Conservation (phyloP, 805 yeast genomes). For the Starmerella ratchasimensis region DNA sequence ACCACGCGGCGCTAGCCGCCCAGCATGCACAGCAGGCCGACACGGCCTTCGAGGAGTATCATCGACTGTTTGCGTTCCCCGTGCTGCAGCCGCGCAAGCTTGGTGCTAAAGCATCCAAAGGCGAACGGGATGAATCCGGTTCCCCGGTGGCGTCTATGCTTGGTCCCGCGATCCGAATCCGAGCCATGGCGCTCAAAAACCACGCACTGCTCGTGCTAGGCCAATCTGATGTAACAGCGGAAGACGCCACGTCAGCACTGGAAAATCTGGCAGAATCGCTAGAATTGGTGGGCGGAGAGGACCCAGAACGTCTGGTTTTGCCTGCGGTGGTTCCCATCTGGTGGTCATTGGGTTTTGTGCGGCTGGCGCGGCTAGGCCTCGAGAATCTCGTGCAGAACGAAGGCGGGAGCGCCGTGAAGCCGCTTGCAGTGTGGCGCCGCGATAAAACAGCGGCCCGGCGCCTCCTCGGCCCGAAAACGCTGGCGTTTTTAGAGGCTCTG, state of each 20-base stretch:
- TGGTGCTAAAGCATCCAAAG: constrained; percentile 18
- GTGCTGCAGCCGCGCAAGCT: constrained; percentile 34
- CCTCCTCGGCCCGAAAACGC: constrained; percentile 15
- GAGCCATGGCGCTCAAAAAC: constrained; percentile 70
- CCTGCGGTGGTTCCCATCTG: constrained; percentile 11
- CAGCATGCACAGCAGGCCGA: constrained; percentile 41
- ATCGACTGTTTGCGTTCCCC: constrained; percentile 51
- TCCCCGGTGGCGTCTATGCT: constrained; percentile 5
- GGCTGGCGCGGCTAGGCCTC: constrained; percentile 16
- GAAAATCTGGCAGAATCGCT: constrained; percentile 13
- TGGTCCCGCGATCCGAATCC: constrained; percentile 45
- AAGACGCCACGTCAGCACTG: constrained; percentile 7
- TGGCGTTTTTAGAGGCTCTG: constrained; percentile 9
- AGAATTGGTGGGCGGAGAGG: constrained; percentile 15
- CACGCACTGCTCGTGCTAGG: constrained; percentile 57
- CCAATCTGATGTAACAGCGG: constrained; percentile 14
- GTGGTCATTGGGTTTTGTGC: constrained; percentile 12
- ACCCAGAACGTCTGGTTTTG: constrained; percentile 12
- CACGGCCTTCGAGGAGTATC: constrained; percentile 43
- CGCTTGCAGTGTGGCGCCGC: constrained; percentile 8
- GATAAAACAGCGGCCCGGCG: neutral
- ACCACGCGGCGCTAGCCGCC: constrained; percentile 51
- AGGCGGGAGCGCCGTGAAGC: constrained; percentile 13
- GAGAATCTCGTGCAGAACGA: constrained; percentile 16
- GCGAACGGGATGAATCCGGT: constrained; percentile 35